These are phyloP conservation scores for Sphaerosporella brunnea DNA, from an alignment of 495 filamentous ascomycete genomes.

Conservation along the genomic window DNA sequence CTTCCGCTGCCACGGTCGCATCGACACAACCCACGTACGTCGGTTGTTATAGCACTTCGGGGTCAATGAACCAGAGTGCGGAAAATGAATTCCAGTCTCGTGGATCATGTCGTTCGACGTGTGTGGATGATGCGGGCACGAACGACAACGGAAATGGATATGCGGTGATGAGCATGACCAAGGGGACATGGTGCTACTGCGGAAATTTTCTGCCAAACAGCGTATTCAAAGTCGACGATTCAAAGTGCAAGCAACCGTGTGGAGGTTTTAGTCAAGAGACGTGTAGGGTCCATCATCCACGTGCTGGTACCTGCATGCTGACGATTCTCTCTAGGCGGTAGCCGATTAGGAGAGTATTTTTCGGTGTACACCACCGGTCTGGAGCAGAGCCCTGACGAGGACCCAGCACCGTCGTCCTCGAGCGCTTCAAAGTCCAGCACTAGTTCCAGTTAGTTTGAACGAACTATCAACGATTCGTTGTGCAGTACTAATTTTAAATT, in stretches of 20 bases:
- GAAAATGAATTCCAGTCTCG: constrained; percentile 12
- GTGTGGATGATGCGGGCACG: constrained; percentile 8
- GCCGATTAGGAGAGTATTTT: constrained; percentile 21
- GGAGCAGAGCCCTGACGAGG: constrained; percentile 16
- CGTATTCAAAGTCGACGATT: constrained; percentile 31
- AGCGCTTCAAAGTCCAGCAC: constrained; percentile 7
- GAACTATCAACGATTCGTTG: no score
- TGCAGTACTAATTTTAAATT: no score
- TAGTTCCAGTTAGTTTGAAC: constrained; percentile 15
- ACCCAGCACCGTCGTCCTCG: constrained; percentile 13
- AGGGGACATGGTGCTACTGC: constrained; percentile 40
- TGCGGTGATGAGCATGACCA: constrained; percentile 27
- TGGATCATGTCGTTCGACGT: constrained; percentile 16
- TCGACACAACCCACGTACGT: no score
- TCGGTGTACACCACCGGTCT: constrained; percentile 26
- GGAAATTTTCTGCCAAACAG: constrained; percentile 40
- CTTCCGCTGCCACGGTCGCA: constrained; percentile 8
- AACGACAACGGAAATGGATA: constrained; percentile 12
- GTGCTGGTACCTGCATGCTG: constrained; percentile 9
- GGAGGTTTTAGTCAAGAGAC: constrained; percentile 34
- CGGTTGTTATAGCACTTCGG: constrained; percentile 19
- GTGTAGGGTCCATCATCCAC: constrained; percentile 34
- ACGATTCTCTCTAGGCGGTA: constrained; percentile 17
- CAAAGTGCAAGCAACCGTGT: constrained; percentile 39
- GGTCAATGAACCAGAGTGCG: constrained; percentile 5